A percentile compares a stretch with the other conserved stretches of the same genome.
Evolutionary conservation across 805 yeast genomes (phyloP).

Genomic region (Nakazawaea ernobii): DNA sequence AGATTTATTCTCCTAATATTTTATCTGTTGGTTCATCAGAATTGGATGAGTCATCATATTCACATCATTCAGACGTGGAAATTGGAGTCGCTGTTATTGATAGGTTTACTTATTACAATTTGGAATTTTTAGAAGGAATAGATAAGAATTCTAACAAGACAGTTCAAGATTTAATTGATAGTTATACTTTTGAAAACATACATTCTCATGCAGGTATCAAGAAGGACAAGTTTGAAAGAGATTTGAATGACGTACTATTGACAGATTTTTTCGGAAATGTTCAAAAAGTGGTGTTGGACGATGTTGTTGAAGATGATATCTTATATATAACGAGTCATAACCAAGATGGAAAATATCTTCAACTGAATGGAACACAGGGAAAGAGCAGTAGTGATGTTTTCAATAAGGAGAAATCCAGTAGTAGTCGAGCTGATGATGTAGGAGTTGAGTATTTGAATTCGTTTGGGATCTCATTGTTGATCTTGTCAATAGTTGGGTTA

Average conservation of each 20-base stretch:
- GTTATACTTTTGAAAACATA: conserved; percentile 76
- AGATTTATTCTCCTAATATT: conserved; percentile 87
- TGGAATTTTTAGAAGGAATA: conserved; percentile 79
- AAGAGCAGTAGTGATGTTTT: neutral
- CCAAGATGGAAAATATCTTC: conserved; percentile 16
- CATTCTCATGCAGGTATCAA: conserved; percentile 94
- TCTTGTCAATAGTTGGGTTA: neutral
- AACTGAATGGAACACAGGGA: neutral
- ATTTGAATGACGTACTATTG: conserved; percentile 61
- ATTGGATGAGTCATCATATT: conserved; percentile 83
- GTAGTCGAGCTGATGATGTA: no score
- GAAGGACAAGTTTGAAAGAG: conserved; percentile 67
- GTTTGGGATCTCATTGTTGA: neutral
- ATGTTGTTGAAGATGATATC: conserved; percentile 44
- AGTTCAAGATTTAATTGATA: conserved; percentile 76
- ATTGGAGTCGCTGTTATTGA: conserved; percentile 98
- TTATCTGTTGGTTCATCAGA: conserved; percentile 89
- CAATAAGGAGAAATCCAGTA: no score
- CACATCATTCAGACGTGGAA: conserved; percentile 93
- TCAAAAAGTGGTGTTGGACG: conserved; percentile 62
- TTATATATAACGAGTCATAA: conserved; percentile 31
- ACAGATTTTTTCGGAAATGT: conserved; percentile 95
- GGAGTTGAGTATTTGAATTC: neutral
- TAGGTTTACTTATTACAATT: conserved; percentile 86
- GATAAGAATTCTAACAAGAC: conserved; percentile 71